phyloP scores from a whole-genome alignment of 345 rosid genomes.

The Raphanus raphanistrum region DNA sequence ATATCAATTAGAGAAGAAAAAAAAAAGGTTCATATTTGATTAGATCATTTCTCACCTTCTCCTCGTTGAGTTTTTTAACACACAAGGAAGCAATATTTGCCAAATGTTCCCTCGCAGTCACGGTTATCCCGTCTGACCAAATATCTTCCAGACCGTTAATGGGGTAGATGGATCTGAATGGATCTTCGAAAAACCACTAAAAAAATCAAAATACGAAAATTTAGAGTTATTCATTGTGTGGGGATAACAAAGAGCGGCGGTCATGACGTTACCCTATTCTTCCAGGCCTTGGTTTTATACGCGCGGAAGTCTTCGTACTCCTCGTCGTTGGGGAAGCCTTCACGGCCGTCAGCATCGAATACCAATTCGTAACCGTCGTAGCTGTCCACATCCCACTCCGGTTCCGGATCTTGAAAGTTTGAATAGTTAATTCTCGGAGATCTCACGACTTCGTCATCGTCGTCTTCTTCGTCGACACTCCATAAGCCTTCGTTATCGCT shows the following conservation, averaged over 20 bases:
- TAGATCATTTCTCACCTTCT: not conserved
- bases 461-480: not conserved
- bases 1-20: not conserved
- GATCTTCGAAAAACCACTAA: not conserved
- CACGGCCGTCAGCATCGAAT: not conserved
- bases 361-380: not conserved
- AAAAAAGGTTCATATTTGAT: not conserved
- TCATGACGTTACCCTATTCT: not conserved
- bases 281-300: not conserved
- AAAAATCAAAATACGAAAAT: not conserved
- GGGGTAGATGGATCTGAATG: not conserved
- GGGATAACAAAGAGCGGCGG: not conserved
- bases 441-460: not conserved
- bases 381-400: constrained; percentile 21
- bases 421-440: not conserved
- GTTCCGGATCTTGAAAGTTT: not conserved
- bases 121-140: not conserved
- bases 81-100: not conserved
- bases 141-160: not conserved
- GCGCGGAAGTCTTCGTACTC: not conserved
- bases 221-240: not conserved
- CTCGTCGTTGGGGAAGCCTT: not conserved
- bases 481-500: not conserved
- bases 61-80: not conserved
- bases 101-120: not conserved